phyloP scores from a whole-genome alignment of 805 yeast genomes.

The Candida rishiriensis region DNA sequence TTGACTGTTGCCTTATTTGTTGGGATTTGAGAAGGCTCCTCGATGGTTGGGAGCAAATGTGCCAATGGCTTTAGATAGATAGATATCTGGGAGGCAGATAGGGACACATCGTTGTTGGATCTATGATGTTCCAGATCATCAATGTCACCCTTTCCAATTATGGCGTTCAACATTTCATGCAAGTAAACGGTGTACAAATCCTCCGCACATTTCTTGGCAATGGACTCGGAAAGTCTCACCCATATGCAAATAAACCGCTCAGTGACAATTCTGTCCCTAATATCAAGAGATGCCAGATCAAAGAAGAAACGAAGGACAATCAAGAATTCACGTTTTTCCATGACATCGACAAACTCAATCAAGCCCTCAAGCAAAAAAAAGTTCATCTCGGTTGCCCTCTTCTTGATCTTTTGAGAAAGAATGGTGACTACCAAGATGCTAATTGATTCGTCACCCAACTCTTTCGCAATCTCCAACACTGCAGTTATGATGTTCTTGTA shows the following conservation, averaged over 20 bases:
- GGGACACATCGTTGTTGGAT: slow-evolving; percentile 65
- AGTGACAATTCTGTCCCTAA: slow-evolving; percentile 35
- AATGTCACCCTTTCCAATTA: slow-evolving; percentile 76
- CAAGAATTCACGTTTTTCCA: slow-evolving; percentile 63
- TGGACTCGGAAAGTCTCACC: slow-evolving; percentile 34
- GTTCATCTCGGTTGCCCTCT: slow-evolving; percentile 48
- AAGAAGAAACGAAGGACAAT: slow-evolving; percentile 57
- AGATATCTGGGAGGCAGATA: slow-evolving; percentile 65
- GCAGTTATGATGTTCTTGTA: slow-evolving; percentile 69
- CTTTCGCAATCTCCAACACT: slow-evolving; percentile 58
- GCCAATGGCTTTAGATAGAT: slow-evolving; percentile 71
- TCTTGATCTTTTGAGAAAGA: slow-evolving; percentile 65
- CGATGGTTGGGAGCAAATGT: slow-evolving; percentile 56
- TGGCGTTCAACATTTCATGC: slow-evolving; percentile 58
- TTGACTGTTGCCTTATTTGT: slow-evolving; percentile 47
- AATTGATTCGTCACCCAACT: slow-evolving; percentile 66
- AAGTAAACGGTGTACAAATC: slow-evolving; percentile 56
- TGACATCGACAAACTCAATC: slow-evolving; percentile 54
- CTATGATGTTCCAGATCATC: slow-evolving; percentile 70
- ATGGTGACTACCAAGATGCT: slow-evolving; percentile 76
- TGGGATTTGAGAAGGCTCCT: slow-evolving; percentile 39
- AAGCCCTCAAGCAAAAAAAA: slow-evolving; percentile 55
- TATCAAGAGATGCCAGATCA: slow-evolving; percentile 42
- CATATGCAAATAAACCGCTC: slow-evolving; percentile 48
- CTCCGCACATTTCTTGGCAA: slow-evolving; percentile 30